Base-by-base conservation (phyloP, 73 alveolate genomes). In the Paramecium primaurelia region DNA sequence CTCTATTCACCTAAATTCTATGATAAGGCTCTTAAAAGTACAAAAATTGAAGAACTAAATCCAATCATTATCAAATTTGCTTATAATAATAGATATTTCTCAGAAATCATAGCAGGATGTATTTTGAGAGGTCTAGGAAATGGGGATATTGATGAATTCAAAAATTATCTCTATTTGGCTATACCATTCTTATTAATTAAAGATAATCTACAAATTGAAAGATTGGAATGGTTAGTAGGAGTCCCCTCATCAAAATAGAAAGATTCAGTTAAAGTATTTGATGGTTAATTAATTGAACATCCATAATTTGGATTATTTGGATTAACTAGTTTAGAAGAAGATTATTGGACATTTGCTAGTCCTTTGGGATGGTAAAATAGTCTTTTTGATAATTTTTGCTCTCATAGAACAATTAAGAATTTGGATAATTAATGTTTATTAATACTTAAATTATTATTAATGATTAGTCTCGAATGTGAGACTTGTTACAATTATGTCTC, bases 221-320 rank as follows among this genome's bases (percentile, higher is more conserved):
- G 91, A 45, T 32, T 80, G 8, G 91, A 80, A 49, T 80, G 91
- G 91, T 22, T 80, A 26, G 36, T 80, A 3, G 91, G 91, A 8
- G 45, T 80, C 20, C 75, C 71, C 0, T 80, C 71, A 40, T 18
- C 75, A 3, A 80, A 80, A 20, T 36, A 80, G 42, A 80, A 80
- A 5, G 58, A 34, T 5, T 20, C 91, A 8, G 14, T 20, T 22
- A 42, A 49, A 47, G 75, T 80, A 2, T 45, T 25, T 20, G 91
- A 80, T 80, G 16, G 36, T 26, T 16, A 80, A 73, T 12, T 73
- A 9, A 11, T 14, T 0, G 91, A 80, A 25, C 25, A 32, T 42
- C 91, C 91, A 18, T 8, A 22, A 16, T 80, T 80, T 80, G 91
- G 91, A 20, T 32, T 80, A 2, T 80, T 44, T 45, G 91, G 91